These are phyloP conservation scores for Aulographum hederae DNA, from an alignment of 2,329 filamentous ascomycete genomes.

Conservation along the genomic window DNA sequence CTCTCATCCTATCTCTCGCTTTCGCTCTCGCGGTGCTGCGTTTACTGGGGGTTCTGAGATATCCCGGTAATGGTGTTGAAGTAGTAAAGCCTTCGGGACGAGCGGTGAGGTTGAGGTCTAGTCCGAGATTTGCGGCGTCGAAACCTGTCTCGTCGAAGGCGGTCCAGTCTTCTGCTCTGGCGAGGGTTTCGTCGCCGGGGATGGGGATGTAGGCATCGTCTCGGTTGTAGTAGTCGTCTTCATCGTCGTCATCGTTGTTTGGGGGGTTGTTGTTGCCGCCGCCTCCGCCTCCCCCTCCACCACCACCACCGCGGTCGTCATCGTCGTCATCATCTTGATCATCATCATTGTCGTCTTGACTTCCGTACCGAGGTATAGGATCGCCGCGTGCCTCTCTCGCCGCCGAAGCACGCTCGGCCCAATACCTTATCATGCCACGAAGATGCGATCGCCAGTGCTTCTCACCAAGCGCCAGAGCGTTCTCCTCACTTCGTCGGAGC, in stretches of 20 bases:
- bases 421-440: constrained; percentile 35
- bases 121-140: constrained; percentile 9
- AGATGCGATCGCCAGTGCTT: constrained; percentile 36
- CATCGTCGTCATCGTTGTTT: constrained; percentile 6
- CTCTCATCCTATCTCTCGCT: constrained; percentile 8
- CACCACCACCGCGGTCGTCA: constrained; percentile 1
- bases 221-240: constrained; percentile 5
- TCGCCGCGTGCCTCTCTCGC: constrained; percentile 7
- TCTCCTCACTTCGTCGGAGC: constrained; percentile 29
- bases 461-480: constrained; percentile 31
- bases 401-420: constrained; percentile 27
- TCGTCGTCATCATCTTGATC: constrained; percentile 1
- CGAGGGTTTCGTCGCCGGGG: constrained; percentile 10
- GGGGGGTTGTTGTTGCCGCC: constrained; percentile 1
- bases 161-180: constrained; percentile 18
- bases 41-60: constrained; percentile 28
- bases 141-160: constrained; percentile 15
- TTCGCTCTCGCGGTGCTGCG: constrained; percentile 17
- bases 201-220: constrained; percentile 5
- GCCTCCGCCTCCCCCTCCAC: not conserved
- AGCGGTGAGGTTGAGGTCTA: constrained; percentile 3
- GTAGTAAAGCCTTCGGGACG: constrained; percentile 1
- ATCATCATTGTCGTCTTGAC: not conserved
- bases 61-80: constrained; percentile 14
- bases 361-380: not conserved